Evolutionary conservation across 2,329 filamentous ascomycete species (phyloP).

Genomic region (Cordyceps cateniannulata): DNA sequence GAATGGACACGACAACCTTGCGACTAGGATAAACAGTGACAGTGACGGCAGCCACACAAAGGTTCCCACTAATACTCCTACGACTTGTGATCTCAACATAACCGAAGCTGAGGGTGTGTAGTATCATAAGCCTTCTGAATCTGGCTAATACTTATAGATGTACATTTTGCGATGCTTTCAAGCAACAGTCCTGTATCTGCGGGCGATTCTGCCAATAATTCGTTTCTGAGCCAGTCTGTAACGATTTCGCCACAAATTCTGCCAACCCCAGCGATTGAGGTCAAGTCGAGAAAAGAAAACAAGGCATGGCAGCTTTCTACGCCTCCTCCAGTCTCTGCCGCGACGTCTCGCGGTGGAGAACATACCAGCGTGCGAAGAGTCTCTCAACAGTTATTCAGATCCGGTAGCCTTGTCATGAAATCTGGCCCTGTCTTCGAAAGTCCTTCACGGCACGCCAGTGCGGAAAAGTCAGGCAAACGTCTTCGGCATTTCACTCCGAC

Average conservation of each 20-base stretch:
- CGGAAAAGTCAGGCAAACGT: conserved; percentile 38
- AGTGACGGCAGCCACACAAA: conserved; percentile 22
- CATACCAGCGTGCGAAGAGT: conserved; percentile 33
- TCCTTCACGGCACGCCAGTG: conserved; percentile 13
- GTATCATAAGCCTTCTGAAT: background rate
- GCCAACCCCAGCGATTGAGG: conserved; percentile 28
- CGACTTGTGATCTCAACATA: conserved; percentile 16
- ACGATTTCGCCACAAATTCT: conserved; percentile 28
- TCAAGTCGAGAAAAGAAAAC: conserved; percentile 41
- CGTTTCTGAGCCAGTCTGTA: conserved; percentile 41
- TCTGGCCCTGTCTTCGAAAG: conserved; percentile 16
- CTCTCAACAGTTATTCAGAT: conserved; percentile 32
- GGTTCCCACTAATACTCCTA: conserved; percentile 38
- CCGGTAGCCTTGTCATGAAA: conserved; percentile 18
- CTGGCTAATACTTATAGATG: background rate
- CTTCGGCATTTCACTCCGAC: conserved; percentile 40
- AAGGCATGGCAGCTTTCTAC: background rate
- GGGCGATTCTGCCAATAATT: conserved; percentile 38
- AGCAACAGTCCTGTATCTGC: conserved; percentile 16
- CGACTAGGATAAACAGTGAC: conserved; percentile 27
- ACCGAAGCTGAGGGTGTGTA: background rate
- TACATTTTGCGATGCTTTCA: background rate
- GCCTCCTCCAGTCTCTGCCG: conserved; percentile 12
- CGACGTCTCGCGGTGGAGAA: conserved; percentile 15
- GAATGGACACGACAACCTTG: background rate